Evolutionary conservation across 768 basidiomycete species (phyloP).

Genomic region (Agaricus sinodeliciosus): DNA sequence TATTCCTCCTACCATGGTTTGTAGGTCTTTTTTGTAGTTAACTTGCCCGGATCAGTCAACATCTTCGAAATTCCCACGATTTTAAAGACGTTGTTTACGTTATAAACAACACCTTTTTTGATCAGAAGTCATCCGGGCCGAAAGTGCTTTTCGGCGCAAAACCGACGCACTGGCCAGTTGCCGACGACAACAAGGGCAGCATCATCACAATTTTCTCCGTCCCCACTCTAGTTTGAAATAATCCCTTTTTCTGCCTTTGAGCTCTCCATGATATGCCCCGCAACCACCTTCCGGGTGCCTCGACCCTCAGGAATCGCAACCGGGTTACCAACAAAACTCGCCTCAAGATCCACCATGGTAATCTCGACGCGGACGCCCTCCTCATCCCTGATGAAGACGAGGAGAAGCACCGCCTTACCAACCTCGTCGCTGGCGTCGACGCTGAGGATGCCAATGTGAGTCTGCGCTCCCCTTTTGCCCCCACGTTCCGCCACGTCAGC

Average conservation of each 20-base stretch:
- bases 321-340: conserved; percentile 91
- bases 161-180: conserved; percentile 51
- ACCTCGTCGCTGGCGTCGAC: conserved; percentile 79
- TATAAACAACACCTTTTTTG: conserved; percentile 30
- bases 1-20: too few relatives aligned
- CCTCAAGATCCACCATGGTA: conserved; percentile 76
- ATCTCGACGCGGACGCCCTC: conserved; percentile 73
- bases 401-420: conserved; percentile 72
- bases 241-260: conserved; percentile 21
- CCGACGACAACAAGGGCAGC: conserved; percentile 45
- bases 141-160: conserved; percentile 57
- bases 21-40: too few relatives aligned
- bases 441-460: conserved; percentile 92
- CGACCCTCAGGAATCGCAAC: conserved; percentile 80
- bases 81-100: conserved; percentile 27
- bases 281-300: conserved; percentile 68
- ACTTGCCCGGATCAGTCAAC: background rate
- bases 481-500: conserved; percentile 30
- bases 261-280: conserved; percentile 85
- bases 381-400: conserved; percentile 84
- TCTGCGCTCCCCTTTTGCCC: conserved; percentile 23
- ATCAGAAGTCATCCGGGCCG: conserved; percentile 42
- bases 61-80: conserved; percentile 12
- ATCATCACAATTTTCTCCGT: conserved; percentile 31
- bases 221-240: conserved; percentile 15